Base-by-base conservation (phyloP, 179 eudicot genomes). In the Beta macrorhiza region DNA sequence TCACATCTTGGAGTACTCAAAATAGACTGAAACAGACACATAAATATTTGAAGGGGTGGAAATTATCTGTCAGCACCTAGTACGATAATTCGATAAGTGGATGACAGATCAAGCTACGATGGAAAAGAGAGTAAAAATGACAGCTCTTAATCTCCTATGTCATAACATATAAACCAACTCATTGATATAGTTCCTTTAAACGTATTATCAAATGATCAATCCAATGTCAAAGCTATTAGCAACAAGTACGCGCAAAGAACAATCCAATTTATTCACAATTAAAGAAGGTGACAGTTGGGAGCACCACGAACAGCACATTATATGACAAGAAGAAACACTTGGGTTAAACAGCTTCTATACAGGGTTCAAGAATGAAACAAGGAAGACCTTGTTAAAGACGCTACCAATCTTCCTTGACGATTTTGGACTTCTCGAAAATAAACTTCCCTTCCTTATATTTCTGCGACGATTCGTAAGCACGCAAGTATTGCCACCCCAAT, bases 401-500 rank as follows among this genome's bases (percentile, higher is more conserved):
- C 78, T 86, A 86, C 88, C 84, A 84, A 37, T 91, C 85, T 55
- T 90, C 90, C 83, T 89, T 90, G 22, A 85, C 84, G 61, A 91
- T 89, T 81, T 89, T 91, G 9, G 90, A 82, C 85, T 90, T 91
- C 86, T 90, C 95, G 16, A 91, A 79, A 20, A 91, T 84, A 67
- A 89, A 89, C 77, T 79, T 90, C 32, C 95, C 95, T 78, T 87
- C 88, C 76, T 91, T 90, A 79, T 82, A 91, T 55, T 77, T 89
- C 63, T 91, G 92, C 3, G 82, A 83, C 0, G 86, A 44, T 55
- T 91, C 90, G 81, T 84, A 89, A 84, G 91, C 91, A 37, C 88
- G 84, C 47, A 88, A 52, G 52, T 91, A 91, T 70, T 90, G 89
- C 95, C 95, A 91, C 15, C 95, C 95, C 81, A 91, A 79, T 0